Conservation (phyloP, 768 basidiomycete genomes). For the Lactarius tabidus region DNA sequence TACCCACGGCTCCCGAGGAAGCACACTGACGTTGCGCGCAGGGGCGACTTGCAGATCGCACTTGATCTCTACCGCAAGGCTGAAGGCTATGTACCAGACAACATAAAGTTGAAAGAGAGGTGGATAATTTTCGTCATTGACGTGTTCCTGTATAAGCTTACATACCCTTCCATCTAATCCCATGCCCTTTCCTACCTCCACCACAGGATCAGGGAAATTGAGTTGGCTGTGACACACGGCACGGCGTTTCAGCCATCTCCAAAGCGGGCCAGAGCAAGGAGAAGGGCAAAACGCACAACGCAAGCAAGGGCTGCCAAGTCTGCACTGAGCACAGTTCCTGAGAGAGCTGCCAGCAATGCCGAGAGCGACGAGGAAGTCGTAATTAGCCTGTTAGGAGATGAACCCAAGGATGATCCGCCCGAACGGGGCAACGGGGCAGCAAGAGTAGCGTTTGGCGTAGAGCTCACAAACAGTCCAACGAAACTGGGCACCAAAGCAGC, state of each 20-base stretch:
- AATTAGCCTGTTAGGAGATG: constrained; percentile 21
- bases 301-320: background rate
- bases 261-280: constrained; percentile 41
- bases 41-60: constrained; percentile 77
- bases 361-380: constrained; percentile 29
- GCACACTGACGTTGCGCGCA: constrained; percentile 29
- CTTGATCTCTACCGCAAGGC: constrained; percentile 81
- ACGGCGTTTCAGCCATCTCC: constrained; percentile 57
- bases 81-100: constrained; percentile 80
- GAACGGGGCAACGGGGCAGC: constrained; percentile 25
- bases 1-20: background rate
- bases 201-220: constrained; percentile 74
- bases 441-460: constrained; percentile 16
- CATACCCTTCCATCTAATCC: constrained; percentile 27
- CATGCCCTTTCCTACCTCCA: constrained; percentile 28
- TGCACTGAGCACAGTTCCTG: constrained; percentile 25
- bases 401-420: background rate
- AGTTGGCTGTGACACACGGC: constrained; percentile 67
- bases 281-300: constrained; percentile 29
- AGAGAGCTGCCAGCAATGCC: background rate
- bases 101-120: constrained; percentile 83
- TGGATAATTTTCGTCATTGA: constrained; percentile 69
- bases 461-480: constrained; percentile 25
- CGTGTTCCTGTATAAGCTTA: constrained; percentile 48
- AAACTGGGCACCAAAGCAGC: constrained; percentile 10